phyloP scores from a whole-genome alignment of 176 grass and related monocot species.

The Eremochloa ophiuroides region DNA sequence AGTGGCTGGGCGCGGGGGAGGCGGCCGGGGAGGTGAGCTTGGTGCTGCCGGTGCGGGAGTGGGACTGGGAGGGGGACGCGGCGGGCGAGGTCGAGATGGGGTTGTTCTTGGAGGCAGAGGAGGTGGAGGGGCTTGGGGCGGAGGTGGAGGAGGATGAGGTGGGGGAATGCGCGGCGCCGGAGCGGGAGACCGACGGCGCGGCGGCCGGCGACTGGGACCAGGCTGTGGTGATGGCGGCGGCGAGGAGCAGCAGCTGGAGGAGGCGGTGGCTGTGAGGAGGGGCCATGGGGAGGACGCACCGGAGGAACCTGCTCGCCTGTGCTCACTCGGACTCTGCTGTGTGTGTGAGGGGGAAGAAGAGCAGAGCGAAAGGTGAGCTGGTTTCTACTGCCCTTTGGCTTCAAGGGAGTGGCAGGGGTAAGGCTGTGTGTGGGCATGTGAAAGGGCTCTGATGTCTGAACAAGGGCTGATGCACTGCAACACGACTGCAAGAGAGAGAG shows the following conservation, averaged over 20 bases:
- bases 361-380: not conserved
- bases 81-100: slow-evolving; percentile 27
- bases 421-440: not conserved
- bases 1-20: not conserved
- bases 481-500: too few relatives aligned
- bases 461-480: not conserved
- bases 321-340: not conserved
- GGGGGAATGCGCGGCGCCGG: not conserved
- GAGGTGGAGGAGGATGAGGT: not conserved
- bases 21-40: slow-evolving; percentile 28
- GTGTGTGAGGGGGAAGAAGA: not conserved
- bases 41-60: slow-evolving; percentile 6
- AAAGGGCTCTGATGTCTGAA: not conserved
- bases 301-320: not conserved
- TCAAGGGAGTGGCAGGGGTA: not conserved
- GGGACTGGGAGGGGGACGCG: slow-evolving; percentile 16
- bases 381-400: not conserved
- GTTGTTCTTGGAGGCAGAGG: slow-evolving; percentile 1
- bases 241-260: not conserved
- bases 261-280: not conserved
- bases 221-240: slow-evolving; percentile 1
- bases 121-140: slow-evolving; percentile 8
- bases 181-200: slow-evolving; percentile 19
- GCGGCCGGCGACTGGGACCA: slow-evolving; percentile 32
- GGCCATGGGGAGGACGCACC: not conserved